Base-by-base conservation (phyloP, 768 basidiomycete species). In the Xerocomus potaroensis region DNA sequence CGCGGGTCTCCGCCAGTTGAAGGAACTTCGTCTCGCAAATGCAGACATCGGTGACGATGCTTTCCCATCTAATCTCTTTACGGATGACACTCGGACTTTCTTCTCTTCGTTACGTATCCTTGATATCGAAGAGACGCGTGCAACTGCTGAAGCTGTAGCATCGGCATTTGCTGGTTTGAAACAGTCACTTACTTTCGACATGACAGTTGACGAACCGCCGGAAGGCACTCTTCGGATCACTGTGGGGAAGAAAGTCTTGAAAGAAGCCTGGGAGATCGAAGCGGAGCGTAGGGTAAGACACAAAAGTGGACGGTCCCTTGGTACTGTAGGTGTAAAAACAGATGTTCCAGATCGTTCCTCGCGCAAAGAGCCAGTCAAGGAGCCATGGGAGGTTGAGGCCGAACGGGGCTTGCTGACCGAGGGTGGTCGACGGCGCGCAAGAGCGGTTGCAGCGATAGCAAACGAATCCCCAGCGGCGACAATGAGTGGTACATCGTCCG, bases 191-290 rank as follows among this genome's bases (percentile, higher is more conserved):
- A 72, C 69, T 41, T 83, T 77, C 48, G 78, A 85, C 47, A 57
- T 73, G 23, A 77, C 79, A 1, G 65, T 68, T 14, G 77, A 80
- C 26, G 76, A 79, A 33, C 78, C 79, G 8, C 69, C 72, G 3
- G 69, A 70, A 31, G 83, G 81, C 15, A 69, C 75, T 0, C 58
- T 77, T 3, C 73, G 75, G 39, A 68, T 91, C 16, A 69, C 81
- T 15, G 72, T 88, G 2, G 90, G 88, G 14, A 88, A 87, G 68
- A 75, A 73, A 53, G 69, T 87, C 21, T 57, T 85, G 47, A 81
- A 80, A 59, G 89, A 91, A 63, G 64, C 77, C 26, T 91, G 89
- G 89, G 90, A 91, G 60, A 52, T 91, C 11, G 87, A 87, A 59
- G 69, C 80, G 15, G 88, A 91, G 57, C 68, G 72, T 40, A 72